Evolutionary conservation across 257 asterid genomes (phyloP).

Genomic region (Leptodermis oblonga): DNA sequence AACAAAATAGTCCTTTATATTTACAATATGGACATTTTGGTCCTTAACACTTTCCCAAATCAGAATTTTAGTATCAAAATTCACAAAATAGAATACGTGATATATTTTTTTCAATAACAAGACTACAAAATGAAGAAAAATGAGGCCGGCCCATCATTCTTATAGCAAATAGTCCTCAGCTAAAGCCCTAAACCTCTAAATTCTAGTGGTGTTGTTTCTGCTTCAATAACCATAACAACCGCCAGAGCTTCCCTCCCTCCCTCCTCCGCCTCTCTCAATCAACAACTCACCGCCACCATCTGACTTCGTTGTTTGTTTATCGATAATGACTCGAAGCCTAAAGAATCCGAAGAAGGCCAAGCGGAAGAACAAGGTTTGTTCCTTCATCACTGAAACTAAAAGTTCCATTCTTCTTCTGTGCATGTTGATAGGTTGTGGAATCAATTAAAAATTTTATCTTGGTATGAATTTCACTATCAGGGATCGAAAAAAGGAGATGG

Average conservation of each 20-base stretch:
- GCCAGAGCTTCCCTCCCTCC: background rate
- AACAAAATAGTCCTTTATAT: too few relatives aligned
- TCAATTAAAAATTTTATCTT: background rate
- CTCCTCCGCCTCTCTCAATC: background rate
- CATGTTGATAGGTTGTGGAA: background rate
- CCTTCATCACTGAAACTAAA: background rate
- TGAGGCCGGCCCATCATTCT: background rate
- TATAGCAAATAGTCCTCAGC: too few relatives aligned
- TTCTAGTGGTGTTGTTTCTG: background rate
- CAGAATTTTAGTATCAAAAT: too few relatives aligned
- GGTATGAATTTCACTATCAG: slow-evolving; percentile 21
- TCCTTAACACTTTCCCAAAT: too few relatives aligned
- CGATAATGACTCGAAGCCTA: slow-evolving; percentile 63
- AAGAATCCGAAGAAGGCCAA: slow-evolving; percentile 68
- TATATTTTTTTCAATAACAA: too few relatives aligned
- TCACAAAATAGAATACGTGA: too few relatives aligned
- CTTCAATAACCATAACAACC: background rate
- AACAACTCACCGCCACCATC: background rate
- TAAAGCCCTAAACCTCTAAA: slow-evolving; percentile 14
- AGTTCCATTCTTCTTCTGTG: background rate
- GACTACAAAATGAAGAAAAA: background rate
- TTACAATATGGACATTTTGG: too few relatives aligned
- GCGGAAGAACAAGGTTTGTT: slow-evolving; percentile 58
- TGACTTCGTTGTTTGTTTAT: background rate
- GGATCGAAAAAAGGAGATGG: slow-evolving; percentile 57